These are phyloP conservation scores for Diversispora epigaea DNA, from an alignment of 192 early-diverging fungal genomes.

Conservation along the genomic window DNA sequence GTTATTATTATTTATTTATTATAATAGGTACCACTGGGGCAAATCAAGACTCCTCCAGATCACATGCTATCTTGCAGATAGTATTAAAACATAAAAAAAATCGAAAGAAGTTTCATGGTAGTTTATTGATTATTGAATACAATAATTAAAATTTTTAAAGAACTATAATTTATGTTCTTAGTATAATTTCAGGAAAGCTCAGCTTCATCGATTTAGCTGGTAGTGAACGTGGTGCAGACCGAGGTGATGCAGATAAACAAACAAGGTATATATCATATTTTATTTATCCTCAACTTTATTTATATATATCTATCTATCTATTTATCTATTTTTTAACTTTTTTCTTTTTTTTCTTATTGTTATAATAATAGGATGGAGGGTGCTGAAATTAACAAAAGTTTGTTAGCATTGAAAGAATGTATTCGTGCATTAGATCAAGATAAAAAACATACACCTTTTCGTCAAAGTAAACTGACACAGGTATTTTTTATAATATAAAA, in stretches of 20 bases:
- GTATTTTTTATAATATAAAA: constrained; percentile 37
- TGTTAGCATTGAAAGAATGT: constrained; percentile 96
- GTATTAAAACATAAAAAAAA: constrained; percentile 70
- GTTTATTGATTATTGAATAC: background rate
- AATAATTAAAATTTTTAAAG: background rate
- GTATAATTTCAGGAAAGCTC: constrained; percentile 68
- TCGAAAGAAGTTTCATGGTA: constrained; percentile 63
- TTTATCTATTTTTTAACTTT: background rate
- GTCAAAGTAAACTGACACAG: constrained; percentile 97
- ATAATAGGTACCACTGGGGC: constrained; percentile 81
- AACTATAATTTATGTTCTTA: background rate
- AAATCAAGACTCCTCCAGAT: constrained; percentile 92
- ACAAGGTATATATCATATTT: constrained; percentile 60
- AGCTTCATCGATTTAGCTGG: constrained; percentile 99
- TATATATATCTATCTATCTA: background rate
- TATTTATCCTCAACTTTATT: too few relatives aligned
- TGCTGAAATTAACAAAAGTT: constrained; percentile 98
- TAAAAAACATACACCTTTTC: constrained; percentile 95
- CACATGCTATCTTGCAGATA: constrained; percentile 96
- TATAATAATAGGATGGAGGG: constrained; percentile 82
- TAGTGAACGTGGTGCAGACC: constrained; percentile 95
- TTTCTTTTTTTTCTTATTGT: background rate
- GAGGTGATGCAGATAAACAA: constrained; percentile 89
- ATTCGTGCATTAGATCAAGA: constrained; percentile 95
- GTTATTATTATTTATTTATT: too few relatives aligned